Conservation (phyloP, 2,329 filamentous ascomycete genomes). For the Aspergillus sp. region DNA sequence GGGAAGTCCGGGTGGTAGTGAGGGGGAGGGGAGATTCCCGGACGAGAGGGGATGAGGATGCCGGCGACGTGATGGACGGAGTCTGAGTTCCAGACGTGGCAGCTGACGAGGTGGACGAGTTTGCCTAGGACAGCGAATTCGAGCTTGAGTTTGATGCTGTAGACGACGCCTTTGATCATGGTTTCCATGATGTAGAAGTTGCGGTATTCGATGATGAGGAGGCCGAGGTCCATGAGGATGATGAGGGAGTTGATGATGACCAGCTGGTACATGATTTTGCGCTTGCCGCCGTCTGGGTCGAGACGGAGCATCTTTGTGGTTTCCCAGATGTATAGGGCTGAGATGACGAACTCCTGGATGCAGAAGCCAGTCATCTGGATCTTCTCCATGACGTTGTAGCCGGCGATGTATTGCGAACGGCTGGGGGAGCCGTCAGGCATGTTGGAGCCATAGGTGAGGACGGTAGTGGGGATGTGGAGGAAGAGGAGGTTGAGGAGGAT, state of each 20-base stretch:
- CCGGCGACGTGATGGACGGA: conserved; percentile 16
- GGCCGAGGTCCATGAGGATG: conserved; percentile 41
- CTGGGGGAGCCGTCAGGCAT: conserved; percentile 11
- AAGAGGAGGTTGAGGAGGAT: conserved; percentile 42
- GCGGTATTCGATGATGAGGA: conserved; percentile 41
- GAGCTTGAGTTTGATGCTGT: conserved; percentile 48
- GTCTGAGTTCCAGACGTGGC: conserved; percentile 35
- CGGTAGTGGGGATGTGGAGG: conserved; percentile 43
- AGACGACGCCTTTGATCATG: conserved; percentile 43
- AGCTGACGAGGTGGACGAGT: conserved; percentile 38
- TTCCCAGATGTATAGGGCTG: conserved; percentile 50
- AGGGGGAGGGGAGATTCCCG: neutral
- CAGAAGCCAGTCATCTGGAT: conserved; percentile 55
- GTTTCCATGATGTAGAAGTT: conserved; percentile 44
- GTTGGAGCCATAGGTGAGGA: conserved; percentile 43
- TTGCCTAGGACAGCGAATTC: conserved; percentile 46
- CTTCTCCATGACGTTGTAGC: conserved; percentile 48
- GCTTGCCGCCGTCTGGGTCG: conserved; percentile 38
- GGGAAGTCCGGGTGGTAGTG: conserved; percentile 24
- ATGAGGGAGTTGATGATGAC: conserved; percentile 46
- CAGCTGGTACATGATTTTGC: conserved; percentile 46
- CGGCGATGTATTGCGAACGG: conserved; percentile 21
- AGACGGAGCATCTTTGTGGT: conserved; percentile 48
- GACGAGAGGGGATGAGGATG: neutral
- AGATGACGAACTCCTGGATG: conserved; percentile 52